phyloP scores from a whole-genome alignment of 805 yeast genomes.

The Saccharomyces eubayanus region DNA sequence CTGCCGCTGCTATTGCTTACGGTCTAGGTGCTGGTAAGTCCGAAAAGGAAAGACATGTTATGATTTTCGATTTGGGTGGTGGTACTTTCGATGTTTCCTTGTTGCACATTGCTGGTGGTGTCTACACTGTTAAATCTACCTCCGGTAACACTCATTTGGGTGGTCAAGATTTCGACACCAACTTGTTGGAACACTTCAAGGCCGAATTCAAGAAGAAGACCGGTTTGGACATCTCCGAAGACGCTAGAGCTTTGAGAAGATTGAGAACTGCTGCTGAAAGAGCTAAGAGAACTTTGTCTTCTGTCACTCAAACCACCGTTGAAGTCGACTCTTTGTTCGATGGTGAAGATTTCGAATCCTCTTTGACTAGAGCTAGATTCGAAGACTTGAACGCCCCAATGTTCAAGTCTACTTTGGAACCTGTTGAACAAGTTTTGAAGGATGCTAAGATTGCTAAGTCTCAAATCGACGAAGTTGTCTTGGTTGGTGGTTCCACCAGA shows the following conservation, averaged over 20 bases:
- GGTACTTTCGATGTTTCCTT: conserved; percentile 96
- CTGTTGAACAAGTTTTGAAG: conserved; percentile 91
- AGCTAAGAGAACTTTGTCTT: conserved; percentile 96
- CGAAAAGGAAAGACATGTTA: conserved; percentile 73
- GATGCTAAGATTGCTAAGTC: conserved; percentile 82
- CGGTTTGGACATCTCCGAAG: conserved; percentile 79
- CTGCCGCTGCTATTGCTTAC: conserved; percentile 98
- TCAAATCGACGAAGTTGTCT: conserved; percentile 85
- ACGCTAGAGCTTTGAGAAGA: conserved; percentile 95
- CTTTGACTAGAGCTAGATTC: conserved; percentile 95
- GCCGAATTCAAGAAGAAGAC: conserved; percentile 93
- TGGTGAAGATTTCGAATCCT: conserved; percentile 91
- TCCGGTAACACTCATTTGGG: conserved; percentile 99
- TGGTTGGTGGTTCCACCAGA: conserved; percentile 98
- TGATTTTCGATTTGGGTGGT: conserved; percentile 94
- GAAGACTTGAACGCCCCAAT: conserved; percentile 90
- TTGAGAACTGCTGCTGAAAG: conserved; percentile 98
- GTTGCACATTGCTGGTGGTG: conserved; percentile 89
- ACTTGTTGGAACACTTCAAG: conserved; percentile 87
- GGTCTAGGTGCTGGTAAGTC: conserved; percentile 88
- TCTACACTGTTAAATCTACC: conserved; percentile 93
- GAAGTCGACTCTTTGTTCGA: conserved; percentile 93
- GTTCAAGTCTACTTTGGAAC: conserved; percentile 88
- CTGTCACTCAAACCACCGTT: conserved; percentile 90
- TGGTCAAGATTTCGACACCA: conserved; percentile 98